Percentiles rank a stretch among this genome's conserved stretches.
These are phyloP conservation scores for Fusarium algeriense DNA, from an alignment of 2,329 filamentous ascomycete genomes.

Conservation along the genomic window DNA sequence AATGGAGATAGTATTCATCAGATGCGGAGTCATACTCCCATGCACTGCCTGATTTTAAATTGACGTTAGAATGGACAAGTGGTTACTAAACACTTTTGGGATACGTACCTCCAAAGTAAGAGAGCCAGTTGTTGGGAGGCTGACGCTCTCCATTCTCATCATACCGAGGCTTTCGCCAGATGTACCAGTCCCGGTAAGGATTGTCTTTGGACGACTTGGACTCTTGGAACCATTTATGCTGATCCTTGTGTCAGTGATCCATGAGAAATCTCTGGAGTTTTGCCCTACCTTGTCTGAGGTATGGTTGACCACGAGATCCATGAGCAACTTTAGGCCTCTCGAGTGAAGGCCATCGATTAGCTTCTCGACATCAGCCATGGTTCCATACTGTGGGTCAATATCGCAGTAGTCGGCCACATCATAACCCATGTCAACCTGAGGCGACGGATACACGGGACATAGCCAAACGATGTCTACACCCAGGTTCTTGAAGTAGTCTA, in stretches of 20 bases:
- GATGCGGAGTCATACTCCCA: constrained; percentile 55
- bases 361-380: constrained; percentile 71
- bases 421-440: constrained; percentile 78
- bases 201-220: constrained; percentile 68
- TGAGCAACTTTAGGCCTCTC: constrained; percentile 75
- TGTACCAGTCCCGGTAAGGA: constrained; percentile 74
- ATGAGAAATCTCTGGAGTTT: neutral
- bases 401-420: constrained; percentile 75
- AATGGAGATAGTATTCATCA: constrained; percentile 76
- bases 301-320: constrained; percentile 84
- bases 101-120: constrained; percentile 61
- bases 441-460: constrained; percentile 73
- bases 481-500: constrained; percentile 71
- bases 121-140: constrained; percentile 78
- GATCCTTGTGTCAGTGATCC: neutral
- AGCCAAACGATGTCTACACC: constrained; percentile 76
- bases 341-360: constrained; percentile 70
- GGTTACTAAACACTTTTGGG: constrained; percentile 60
- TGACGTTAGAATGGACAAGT: constrained; percentile 31
- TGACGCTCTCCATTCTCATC: constrained; percentile 66
- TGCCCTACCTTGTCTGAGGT: constrained; percentile 61
- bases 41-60: constrained; percentile 51
- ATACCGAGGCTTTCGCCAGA: constrained; percentile 61
- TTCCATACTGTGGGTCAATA: constrained; percentile 75
- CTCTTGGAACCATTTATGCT: constrained; percentile 67